Evolutionary conservation across 2,329 filamentous ascomycete genomes (phyloP).

Genomic region (Colletotrichum sp.): DNA sequence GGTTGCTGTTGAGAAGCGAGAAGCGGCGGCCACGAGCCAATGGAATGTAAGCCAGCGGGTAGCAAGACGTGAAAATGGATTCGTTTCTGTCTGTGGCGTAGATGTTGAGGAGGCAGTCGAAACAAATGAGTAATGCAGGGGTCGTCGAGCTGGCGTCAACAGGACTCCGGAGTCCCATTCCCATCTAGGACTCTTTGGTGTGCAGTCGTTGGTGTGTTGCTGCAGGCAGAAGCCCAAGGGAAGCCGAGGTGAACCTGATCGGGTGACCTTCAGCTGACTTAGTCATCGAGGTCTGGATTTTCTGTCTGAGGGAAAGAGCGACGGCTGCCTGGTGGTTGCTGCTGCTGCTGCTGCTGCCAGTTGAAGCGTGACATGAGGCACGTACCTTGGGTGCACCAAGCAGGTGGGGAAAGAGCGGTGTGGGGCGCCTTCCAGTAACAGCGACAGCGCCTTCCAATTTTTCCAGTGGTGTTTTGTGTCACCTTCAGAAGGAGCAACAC

Average conservation of each 20-base stretch:
- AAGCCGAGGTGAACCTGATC: constrained; percentile 2
- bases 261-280: background rate
- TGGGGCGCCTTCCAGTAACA: background rate
- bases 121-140: background rate
- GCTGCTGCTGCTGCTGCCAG: background rate
- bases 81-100: background rate
- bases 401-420: background rate
- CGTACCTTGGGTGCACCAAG: background rate
- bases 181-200: background rate
- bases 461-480: background rate
- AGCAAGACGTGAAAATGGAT: background rate
- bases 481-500: background rate
- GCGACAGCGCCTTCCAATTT: background rate
- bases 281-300: background rate
- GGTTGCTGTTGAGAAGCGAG: background rate
- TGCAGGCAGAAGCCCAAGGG: constrained; percentile 6
- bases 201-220: background rate
- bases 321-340: background rate
- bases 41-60: background rate
- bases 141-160: background rate
- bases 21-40: background rate
- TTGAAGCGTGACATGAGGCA: background rate
- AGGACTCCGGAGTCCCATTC: background rate
- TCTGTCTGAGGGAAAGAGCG: background rate
- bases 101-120: background rate